Percentiles rank a stretch among this genome's conserved stretches.
Evolutionary conservation across 768 basidiomycete genomes (phyloP).

Genomic region (Kockovaella imperatae): DNA sequence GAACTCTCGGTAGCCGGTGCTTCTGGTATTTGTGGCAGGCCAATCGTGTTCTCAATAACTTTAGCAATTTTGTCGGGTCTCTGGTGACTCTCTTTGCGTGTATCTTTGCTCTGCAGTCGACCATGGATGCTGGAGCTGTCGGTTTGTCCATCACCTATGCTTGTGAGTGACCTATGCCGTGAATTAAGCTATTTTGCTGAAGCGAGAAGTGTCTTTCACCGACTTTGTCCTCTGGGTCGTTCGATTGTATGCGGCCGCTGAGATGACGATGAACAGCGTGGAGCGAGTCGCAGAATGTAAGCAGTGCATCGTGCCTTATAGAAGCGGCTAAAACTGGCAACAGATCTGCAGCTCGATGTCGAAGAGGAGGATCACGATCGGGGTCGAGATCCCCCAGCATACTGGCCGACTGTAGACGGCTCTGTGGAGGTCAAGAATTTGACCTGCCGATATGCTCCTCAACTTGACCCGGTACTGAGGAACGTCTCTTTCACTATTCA

Average conservation of each 20-base stretch:
- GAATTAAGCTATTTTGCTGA: background rate
- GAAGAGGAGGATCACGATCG: slow-evolving; percentile 34
- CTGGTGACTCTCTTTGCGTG: slow-evolving; percentile 44
- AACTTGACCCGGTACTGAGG: slow-evolving; percentile 45
- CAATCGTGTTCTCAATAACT: slow-evolving; percentile 42
- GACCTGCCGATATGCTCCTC: slow-evolving; percentile 42
- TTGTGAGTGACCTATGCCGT: slow-evolving; percentile 14
- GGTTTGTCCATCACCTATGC: slow-evolving; percentile 36
- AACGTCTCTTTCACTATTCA: slow-evolving; percentile 45
- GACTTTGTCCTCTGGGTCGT: slow-evolving; percentile 48
- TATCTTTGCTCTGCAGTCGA: slow-evolving; percentile 40
- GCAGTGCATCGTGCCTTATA: background rate
- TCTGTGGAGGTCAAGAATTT: slow-evolving; percentile 44
- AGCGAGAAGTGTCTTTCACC: slow-evolving; percentile 35
- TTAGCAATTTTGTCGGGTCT: slow-evolving; percentile 43
- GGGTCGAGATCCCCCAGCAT: slow-evolving; percentile 46
- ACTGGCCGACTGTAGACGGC: slow-evolving; percentile 45
- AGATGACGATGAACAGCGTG: slow-evolving; percentile 48
- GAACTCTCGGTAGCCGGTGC: slow-evolving; percentile 30
- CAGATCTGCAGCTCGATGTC: slow-evolving; percentile 41
- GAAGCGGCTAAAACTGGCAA: slow-evolving; percentile 1
- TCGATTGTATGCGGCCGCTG: slow-evolving; percentile 41
- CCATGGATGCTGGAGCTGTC: slow-evolving; percentile 43
- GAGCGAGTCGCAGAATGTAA: slow-evolving; percentile 46
- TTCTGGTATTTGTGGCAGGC: slow-evolving; percentile 47